Conservation (phyloP, 164 flowering plant species). For the Chloranthus sessilifolius region DNA sequence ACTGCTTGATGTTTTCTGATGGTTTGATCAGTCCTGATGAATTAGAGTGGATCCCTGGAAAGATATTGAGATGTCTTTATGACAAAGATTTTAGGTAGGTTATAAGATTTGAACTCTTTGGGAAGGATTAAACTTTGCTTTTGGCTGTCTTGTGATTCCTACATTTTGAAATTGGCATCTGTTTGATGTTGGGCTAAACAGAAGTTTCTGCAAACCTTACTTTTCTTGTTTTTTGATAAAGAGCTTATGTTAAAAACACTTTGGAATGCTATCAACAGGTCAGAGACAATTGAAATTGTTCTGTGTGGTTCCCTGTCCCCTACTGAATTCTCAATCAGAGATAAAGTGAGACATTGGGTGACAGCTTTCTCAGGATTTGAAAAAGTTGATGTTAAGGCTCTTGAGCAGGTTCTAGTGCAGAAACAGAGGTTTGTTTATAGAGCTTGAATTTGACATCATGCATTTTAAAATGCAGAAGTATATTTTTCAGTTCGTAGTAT, state of each 20-base stretch:
- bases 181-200: no score
- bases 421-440: slow-evolving; percentile 67
- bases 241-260: slow-evolving; percentile 3
- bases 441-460: slow-evolving; percentile 19
- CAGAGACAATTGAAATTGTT: slow-evolving; percentile 69
- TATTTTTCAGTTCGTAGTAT: slow-evolving; percentile 20
- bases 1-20: slow-evolving; percentile 43
- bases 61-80: slow-evolving; percentile 80
- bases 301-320: slow-evolving; percentile 66
- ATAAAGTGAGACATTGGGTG: slow-evolving; percentile 69
- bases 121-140: neutral
- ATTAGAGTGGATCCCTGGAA: slow-evolving; percentile 94
- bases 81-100: slow-evolving; percentile 92
- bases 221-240: neutral
- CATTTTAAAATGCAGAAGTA: no score
- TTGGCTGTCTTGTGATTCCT: neutral
- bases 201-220: no score
- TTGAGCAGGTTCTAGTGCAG: slow-evolving; percentile 88
- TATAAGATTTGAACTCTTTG: slow-evolving; percentile 3
- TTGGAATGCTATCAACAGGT: slow-evolving; percentile 42
- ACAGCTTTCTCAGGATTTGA: slow-evolving; percentile 64
- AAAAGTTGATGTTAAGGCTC: slow-evolving; percentile 87
- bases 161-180: neutral
- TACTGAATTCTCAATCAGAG: slow-evolving; percentile 46
- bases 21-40: slow-evolving; percentile 30